Conservation (phyloP, 78 protist species). For the Dictyostelium intermedium region DNA sequence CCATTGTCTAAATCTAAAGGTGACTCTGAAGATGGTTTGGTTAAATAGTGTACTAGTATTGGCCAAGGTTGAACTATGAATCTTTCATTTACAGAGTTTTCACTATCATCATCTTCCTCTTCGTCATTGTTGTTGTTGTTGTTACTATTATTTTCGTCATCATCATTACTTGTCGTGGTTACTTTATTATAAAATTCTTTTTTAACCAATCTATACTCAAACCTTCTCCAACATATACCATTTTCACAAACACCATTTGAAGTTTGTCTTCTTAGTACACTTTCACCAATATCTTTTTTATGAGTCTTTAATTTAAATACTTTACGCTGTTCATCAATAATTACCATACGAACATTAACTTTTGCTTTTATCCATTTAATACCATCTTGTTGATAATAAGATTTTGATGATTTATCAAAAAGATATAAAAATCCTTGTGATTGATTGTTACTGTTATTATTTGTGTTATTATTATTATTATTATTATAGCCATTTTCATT, state of each 20-base stretch:
- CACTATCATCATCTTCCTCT: not conserved
- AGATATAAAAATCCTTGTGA: conserved; percentile 66
- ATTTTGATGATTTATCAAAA: conserved; percentile 34
- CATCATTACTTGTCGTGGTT: not conserved
- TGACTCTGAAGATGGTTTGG: conserved; percentile 31
- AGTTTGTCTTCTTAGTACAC: conserved; percentile 72
- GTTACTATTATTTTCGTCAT: not conserved
- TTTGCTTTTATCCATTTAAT: conserved; percentile 76
- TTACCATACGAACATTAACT: conserved; percentile 64
- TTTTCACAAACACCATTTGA: conserved; percentile 41
- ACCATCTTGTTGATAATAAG: conserved; percentile 48
- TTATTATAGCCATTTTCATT: not conserved
- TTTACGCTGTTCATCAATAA: conserved; percentile 25
- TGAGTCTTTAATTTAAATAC: conserved; percentile 68
- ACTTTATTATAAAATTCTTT: conserved; percentile 23
- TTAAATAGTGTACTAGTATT: conserved; percentile 68
- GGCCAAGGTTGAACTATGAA: conserved; percentile 71
- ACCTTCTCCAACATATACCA: conserved; percentile 60
- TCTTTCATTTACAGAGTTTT: not conserved
- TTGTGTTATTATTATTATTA: not conserved
- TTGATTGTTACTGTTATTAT: not conserved
- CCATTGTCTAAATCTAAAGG: not conserved
- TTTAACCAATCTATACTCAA: conserved; percentile 63
- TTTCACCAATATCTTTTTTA: conserved; percentile 66
- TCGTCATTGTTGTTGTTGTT: not conserved